Evolutionary conservation across 2,329 filamentous ascomycete genomes (phyloP).

Genomic region (Aschersonia sp.): DNA sequence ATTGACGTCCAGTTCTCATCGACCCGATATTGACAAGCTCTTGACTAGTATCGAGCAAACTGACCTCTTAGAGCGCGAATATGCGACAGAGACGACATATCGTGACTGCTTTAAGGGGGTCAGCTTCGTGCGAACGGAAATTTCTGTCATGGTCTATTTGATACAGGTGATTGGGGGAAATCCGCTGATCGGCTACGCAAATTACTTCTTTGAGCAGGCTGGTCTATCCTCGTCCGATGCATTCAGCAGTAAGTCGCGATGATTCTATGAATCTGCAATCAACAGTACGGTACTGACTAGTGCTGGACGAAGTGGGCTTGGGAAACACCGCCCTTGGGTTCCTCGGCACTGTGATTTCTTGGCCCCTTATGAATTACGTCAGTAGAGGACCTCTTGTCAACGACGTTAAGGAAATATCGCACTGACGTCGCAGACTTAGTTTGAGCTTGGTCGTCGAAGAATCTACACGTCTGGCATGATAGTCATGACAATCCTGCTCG

Average conservation of each 20-base stretch:
- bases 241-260: constrained; percentile 7
- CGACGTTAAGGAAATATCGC: too few relatives aligned
- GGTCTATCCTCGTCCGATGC: constrained; percentile 11
- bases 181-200: constrained; percentile 50
- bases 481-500: constrained; percentile 20
- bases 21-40: constrained; percentile 18
- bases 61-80: constrained; percentile 37
- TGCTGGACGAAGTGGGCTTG: constrained; percentile 11
- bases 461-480: constrained; percentile 18
- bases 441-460: constrained; percentile 21
- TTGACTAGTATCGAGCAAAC: constrained; percentile 44
- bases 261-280: too few relatives aligned
- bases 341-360: constrained; percentile 23
- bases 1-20: constrained; percentile 23
- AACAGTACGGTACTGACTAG: neutral
- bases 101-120: constrained; percentile 33
- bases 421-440: constrained; percentile 2
- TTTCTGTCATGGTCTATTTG: constrained; percentile 45
- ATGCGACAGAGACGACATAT: constrained; percentile 32
- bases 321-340: constrained; percentile 26
- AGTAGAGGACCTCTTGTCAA: neutral
- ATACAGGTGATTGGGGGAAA: constrained; percentile 52
- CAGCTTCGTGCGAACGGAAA: constrained; percentile 38
- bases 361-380: constrained; percentile 21
- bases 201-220: constrained; percentile 20